Percentiles rank a stretch among this genome's conserved stretches.
phyloP scores from a whole-genome alignment of 192 early-diverging fungal species.

The Geosiphon pyriformis region DNA sequence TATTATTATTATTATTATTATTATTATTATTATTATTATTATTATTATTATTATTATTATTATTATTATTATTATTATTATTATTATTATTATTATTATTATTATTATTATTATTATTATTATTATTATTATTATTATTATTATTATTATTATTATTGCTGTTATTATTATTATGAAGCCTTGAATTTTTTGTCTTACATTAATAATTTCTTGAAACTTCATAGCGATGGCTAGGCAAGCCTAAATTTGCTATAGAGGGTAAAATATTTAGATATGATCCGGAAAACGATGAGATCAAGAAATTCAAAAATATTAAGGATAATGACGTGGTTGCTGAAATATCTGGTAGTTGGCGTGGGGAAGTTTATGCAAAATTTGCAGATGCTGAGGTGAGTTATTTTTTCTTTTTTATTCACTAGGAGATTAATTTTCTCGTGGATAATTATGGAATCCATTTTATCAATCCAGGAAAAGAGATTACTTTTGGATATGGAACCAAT shows the following conservation, averaged over 20 bases:
- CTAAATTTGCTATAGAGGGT: constrained; percentile 61
- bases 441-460: constrained; percentile 9
- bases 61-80: no score
- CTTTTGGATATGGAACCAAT: constrained; percentile 52
- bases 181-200: no score
- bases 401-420: constrained; percentile 9
- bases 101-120: no score
- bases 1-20: no score
- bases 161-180: no score
- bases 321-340: constrained; percentile 51
- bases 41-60: no score
- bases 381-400: constrained; percentile 17
- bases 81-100: no score
- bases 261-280: constrained; percentile 62
- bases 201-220: neutral
- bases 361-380: constrained; percentile 36
- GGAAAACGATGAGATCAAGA: constrained; percentile 31
- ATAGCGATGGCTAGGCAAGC: constrained; percentile 58
- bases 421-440: neutral
- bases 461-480: constrained; percentile 27
- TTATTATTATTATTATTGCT: no score
- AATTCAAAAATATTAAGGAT: constrained; percentile 54
- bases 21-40: no score
- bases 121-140: no score
- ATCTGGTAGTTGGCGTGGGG: constrained; percentile 59